Base-by-base conservation (phyloP, 1,139 yeast genomes). In the Pichia sp. region DNA sequence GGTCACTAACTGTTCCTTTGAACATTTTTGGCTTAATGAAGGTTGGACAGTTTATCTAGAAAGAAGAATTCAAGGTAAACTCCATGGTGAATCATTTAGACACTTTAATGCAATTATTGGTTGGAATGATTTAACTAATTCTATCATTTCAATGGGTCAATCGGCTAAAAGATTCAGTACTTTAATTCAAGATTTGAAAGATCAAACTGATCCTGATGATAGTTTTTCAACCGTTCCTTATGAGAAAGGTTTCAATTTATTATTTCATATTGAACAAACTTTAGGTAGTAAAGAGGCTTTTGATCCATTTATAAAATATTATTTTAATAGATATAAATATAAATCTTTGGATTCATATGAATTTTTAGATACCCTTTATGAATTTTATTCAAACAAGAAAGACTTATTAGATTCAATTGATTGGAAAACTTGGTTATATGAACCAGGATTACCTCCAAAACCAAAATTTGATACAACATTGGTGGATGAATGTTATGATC, bases 31-130 rank as follows among this genome's bases (percentile, higher is more conserved):
- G 95, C 73, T 89, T 53, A 89, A 89, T 61, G 97, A 89, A 68
- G 97, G 97, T 35, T 87, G 96, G 96, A 87, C 96, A 16, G 96
- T 89, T 27, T 89, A 87, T 61, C 66, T 89, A 34, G 96, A 89
- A 64, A 77, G 97, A 62, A 73, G 96, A 57, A 89, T 89, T 51
- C 69, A 80, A 37, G 96, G 86, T 30, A 77, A 74, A 6, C 65
- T 87, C 30, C 86, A 86, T 58, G 96, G 95, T 35, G 92, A 84
- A 56, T 66, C 78, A 24, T 72, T 77, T 43, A 77, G 96, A 60
- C 92, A 87, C 55, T 86, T 89, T 60, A 72, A 80, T 49, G 89
- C 94, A 36, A 80, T 89, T 51, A 82, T 86, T 56, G 97, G 97
- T 39, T 87, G 96, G 95, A 78, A 78, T 47, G 95, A 82, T 56